Conservation (phyloP, 305 asterid species). For the Fraxinus nigra region DNA sequence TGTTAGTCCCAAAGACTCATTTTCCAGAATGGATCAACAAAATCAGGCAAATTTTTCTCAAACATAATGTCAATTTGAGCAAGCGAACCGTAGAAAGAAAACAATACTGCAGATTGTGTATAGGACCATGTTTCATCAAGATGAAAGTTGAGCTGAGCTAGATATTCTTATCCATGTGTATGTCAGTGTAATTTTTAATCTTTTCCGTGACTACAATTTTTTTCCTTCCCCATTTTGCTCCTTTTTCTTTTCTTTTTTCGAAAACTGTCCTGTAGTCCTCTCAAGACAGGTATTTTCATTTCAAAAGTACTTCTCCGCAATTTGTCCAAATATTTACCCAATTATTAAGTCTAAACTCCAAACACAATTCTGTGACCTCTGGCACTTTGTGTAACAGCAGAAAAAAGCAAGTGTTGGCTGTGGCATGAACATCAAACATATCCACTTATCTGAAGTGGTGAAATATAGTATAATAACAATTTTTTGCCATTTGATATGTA, state of each 20-base stretch:
- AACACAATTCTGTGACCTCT: background rate
- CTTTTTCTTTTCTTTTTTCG: background rate
- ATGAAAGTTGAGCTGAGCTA: background rate
- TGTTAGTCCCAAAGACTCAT: background rate
- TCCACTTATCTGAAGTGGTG: background rate
- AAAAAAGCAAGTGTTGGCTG: background rate
- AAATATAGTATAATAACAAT: background rate
- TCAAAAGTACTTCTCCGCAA: background rate
- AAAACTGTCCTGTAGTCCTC: background rate
- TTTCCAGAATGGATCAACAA: background rate
- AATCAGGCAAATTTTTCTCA: background rate
- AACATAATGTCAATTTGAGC: background rate
- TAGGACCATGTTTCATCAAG: background rate
- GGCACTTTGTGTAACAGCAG: background rate
- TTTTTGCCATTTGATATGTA: background rate
- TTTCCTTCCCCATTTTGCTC: background rate
- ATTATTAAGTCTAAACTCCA: background rate
- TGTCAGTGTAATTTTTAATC: background rate
- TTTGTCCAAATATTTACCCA: background rate
- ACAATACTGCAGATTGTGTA: background rate
- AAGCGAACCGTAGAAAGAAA: background rate
- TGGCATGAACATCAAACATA: background rate
- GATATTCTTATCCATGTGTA: background rate
- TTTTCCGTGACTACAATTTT: background rate
- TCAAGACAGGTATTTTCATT: background rate